phyloP scores from a whole-genome alignment of 331 rosid genomes.

The Quercus tomentella region DNA sequence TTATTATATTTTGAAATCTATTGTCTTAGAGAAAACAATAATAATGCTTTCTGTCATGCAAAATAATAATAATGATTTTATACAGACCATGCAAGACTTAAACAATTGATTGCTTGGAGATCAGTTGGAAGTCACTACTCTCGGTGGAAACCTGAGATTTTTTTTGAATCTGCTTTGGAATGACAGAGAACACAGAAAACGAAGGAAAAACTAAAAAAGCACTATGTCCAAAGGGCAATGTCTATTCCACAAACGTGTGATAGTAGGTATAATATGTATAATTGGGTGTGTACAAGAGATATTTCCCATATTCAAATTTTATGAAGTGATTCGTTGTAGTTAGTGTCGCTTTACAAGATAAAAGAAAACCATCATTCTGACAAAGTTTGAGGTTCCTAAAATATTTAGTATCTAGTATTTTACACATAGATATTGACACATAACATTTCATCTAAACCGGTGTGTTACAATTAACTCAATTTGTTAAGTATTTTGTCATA shows the following conservation, averaged over 20 bases:
- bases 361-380: background rate
- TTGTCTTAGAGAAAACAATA: background rate
- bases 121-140: conserved; percentile 62
- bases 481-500: background rate
- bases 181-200: too few relatives aligned
- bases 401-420: background rate
- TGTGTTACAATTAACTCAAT: too few relatives aligned
- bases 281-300: too few relatives aligned
- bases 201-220: background rate
- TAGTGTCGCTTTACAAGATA: background rate
- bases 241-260: too few relatives aligned
- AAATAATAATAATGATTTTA: conserved; percentile 18
- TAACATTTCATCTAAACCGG: too few relatives aligned
- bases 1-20: background rate
- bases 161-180: conserved; percentile 18
- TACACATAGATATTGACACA: background rate
- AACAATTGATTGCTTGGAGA: conserved; percentile 12
- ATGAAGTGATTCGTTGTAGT: background rate
- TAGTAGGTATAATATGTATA: too few relatives aligned
- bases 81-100: conserved; percentile 6
- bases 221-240: background rate
- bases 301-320: background rate
- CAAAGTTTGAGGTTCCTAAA: background rate
- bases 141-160: conserved; percentile 28
- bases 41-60: conserved; percentile 21